phyloP scores from a whole-genome alignment of 2,329 filamentous ascomycete genomes.

The Ophiostoma sp. region DNA sequence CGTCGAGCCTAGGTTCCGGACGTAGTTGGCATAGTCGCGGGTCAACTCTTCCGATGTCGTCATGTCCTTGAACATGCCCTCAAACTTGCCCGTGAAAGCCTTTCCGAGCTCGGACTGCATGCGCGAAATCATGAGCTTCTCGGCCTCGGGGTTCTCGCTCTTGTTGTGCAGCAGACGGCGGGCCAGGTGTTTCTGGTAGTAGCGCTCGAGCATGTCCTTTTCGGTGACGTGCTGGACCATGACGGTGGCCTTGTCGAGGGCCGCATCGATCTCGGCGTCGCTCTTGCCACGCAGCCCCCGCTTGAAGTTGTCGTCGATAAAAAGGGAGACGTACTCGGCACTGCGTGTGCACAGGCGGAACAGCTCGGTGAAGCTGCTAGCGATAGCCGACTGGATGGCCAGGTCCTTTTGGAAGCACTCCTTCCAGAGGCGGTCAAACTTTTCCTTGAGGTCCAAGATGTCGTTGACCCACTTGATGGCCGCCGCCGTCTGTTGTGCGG shows the following conservation, averaged over 20 bases:
- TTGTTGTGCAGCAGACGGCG: constrained; percentile 84
- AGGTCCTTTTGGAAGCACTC: constrained; percentile 74
- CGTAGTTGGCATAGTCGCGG: constrained; percentile 70
- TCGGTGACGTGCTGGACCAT: constrained; percentile 86
- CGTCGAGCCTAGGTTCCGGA: constrained; percentile 47
- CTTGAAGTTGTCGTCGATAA: constrained; percentile 95
- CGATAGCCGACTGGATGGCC: constrained; percentile 76
- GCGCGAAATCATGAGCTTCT: constrained; percentile 91
- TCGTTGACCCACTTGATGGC: constrained; percentile 96
- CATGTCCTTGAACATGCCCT: constrained; percentile 98
- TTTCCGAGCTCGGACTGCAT: constrained; percentile 98
- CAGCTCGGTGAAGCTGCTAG: constrained; percentile 85
- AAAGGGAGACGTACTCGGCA: constrained; percentile 91
- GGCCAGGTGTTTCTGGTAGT: constrained; percentile 96
- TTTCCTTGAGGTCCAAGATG: constrained; percentile 79
- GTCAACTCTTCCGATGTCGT: constrained; percentile 82
- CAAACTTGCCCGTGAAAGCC: constrained; percentile 87
- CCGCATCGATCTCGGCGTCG: constrained; percentile 77
- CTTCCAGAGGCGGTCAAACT: constrained; percentile 79
- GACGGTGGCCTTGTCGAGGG: constrained; percentile 86
- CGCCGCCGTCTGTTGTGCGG: constrained; percentile 78
- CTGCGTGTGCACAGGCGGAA: constrained; percentile 87
- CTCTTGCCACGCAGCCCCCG: constrained; percentile 91
- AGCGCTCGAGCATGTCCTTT: constrained; percentile 92
- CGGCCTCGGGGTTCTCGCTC: constrained; percentile 85